Percentiles rank a stretch among this genome's conserved stretches.
These are phyloP conservation scores for Trichoderma lentiforme DNA, from an alignment of 2,329 filamentous ascomycete species.

Conservation along the genomic window DNA sequence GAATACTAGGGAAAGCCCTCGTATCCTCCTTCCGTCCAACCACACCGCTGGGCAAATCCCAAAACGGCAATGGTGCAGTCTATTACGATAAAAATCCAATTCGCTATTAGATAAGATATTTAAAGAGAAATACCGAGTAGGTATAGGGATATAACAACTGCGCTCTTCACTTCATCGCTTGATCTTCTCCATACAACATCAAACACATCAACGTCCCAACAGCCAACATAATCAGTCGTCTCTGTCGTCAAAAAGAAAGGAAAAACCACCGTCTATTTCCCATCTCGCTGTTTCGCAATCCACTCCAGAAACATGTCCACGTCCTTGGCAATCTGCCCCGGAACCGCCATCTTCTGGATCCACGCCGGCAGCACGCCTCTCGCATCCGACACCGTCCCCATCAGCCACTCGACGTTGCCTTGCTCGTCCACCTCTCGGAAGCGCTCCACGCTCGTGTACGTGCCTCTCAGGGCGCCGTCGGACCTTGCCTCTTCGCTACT, in stretches of 20 bases:
- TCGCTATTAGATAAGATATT: background rate
- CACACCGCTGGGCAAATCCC: background rate
- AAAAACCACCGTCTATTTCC: slow-evolving; percentile 3
- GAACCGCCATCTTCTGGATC: slow-evolving; percentile 62
- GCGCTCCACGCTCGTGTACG: slow-evolving; percentile 65
- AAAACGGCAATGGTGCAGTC: background rate
- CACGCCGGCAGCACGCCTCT: slow-evolving; percentile 62
- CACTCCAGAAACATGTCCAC: slow-evolving; percentile 66
- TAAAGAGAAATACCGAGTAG: background rate
- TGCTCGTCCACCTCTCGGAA: slow-evolving; percentile 42
- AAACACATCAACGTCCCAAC: background rate
- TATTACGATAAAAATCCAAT: background rate
- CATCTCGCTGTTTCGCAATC: slow-evolving; percentile 47
- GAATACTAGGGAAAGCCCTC: background rate
- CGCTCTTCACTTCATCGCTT: background rate
- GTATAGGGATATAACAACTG: background rate
- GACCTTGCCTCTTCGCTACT: slow-evolving; percentile 24
- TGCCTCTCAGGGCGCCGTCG: slow-evolving; percentile 51
- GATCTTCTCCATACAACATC: background rate
- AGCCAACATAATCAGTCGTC: background rate
- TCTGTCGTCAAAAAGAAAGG: background rate
- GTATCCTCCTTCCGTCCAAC: background rate
- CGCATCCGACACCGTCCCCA: slow-evolving; percentile 73
- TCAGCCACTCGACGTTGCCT: slow-evolving; percentile 65
- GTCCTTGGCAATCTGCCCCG: slow-evolving; percentile 65